Evolutionary conservation across 2,329 filamentous ascomycete genomes (phyloP).

Genomic region (Rutstroemia sp.): DNA sequence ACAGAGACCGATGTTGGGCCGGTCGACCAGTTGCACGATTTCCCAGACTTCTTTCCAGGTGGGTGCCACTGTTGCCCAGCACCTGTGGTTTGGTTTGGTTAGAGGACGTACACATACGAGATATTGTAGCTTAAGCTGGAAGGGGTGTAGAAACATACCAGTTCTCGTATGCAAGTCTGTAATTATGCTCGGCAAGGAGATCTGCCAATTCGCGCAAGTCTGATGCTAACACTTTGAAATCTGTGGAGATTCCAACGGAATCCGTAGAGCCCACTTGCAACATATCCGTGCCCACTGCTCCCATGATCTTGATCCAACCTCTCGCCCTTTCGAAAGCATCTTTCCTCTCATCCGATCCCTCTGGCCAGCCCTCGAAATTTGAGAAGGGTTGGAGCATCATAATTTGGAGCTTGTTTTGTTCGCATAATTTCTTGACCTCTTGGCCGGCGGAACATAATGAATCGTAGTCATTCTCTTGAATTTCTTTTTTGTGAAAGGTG

Average conservation of each 20-base stretch:
- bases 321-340: conserved; percentile 55
- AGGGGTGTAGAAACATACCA: conserved; percentile 33
- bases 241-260: neutral
- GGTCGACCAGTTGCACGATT: conserved; percentile 54
- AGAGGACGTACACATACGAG: neutral
- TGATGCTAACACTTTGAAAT: conserved; percentile 43
- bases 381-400: conserved; percentile 70
- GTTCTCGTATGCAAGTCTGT: conserved; percentile 68
- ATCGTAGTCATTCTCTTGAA: conserved; percentile 52
- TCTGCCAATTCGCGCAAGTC: conserved; percentile 59
- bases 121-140: neutral
- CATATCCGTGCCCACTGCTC: conserved; percentile 60
- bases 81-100: conserved; percentile 32
- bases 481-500: conserved; percentile 40
- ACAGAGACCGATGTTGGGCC: conserved; percentile 64
- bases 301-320: conserved; percentile 66
- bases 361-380: conserved; percentile 69
- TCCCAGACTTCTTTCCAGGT: conserved; percentile 64
- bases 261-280: conserved; percentile 45
- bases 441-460: conserved; percentile 46
- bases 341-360: conserved; percentile 46
- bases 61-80: conserved; percentile 65
- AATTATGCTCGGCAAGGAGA: conserved; percentile 47
- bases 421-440: conserved; percentile 47
- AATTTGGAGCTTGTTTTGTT: conserved; percentile 48